These are phyloP conservation scores for Cucurbita moschata DNA, from an alignment of 306 rosid species.

Conservation along the genomic window DNA sequence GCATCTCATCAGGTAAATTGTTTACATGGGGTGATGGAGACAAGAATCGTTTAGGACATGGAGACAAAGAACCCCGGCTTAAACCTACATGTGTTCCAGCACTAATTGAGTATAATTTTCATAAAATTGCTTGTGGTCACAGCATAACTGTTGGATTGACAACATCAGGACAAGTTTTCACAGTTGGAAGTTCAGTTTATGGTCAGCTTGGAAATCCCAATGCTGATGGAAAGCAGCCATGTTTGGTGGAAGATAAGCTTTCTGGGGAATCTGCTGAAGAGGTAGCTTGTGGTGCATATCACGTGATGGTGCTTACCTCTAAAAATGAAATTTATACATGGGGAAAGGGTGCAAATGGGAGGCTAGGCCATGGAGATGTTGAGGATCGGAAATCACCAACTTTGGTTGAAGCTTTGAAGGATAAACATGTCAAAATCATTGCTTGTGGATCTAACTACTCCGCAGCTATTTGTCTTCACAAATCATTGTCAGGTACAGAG, in stretches of 20 bases:
- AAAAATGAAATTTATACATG: conserved; percentile 92
- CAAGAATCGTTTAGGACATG: conserved; percentile 96
- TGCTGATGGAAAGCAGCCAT: conserved; percentile 73
- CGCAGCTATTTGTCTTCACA: conserved; percentile 90
- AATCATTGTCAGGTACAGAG: conserved; percentile 83
- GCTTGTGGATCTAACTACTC: conserved; percentile 80
- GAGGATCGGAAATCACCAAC: conserved; percentile 72
- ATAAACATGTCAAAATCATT: conserved; percentile 78
- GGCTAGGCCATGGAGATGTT: conserved; percentile 79
- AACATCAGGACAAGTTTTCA: conserved; percentile 66
- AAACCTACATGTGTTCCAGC: conserved; percentile 88
- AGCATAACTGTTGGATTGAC: conserved; percentile 84
- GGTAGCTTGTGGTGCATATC: conserved; percentile 95
- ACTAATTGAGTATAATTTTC: conserved; percentile 69
- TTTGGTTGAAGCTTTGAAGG: conserved; percentile 74
- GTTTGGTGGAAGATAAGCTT: conserved; percentile 67
- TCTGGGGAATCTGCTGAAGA: conserved; percentile 73
- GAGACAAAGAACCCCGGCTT: conserved; percentile 79
- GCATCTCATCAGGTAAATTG: conserved; percentile 82
- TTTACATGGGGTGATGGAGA: conserved; percentile 99
- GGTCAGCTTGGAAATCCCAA: conserved; percentile 83
- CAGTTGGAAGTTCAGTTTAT: conserved; percentile 90
- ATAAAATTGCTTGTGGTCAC: conserved; percentile 90
- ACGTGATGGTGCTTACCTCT: conserved; percentile 77
- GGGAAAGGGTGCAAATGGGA: conserved; percentile 99